Percentiles rank a stretch among this genome's conserved stretches.
Evolutionary conservation across 2,329 filamentous ascomycete genomes (phyloP).

Genomic region (Colletotrichum sublineola): DNA sequence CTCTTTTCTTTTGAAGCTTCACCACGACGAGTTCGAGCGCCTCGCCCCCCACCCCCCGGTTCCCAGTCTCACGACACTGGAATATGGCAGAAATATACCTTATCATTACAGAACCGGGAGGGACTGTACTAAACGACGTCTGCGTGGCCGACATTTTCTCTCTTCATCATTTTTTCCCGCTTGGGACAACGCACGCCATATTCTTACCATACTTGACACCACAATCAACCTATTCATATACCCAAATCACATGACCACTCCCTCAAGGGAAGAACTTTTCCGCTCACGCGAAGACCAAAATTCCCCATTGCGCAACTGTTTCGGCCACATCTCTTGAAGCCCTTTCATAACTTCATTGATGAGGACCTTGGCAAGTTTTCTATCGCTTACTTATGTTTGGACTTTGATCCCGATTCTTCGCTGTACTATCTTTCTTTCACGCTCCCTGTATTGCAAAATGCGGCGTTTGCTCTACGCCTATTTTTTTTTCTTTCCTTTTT

Average conservation of each 20-base stretch:
- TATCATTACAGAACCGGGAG: slow-evolving; percentile 28
- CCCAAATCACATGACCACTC: slow-evolving; percentile 36
- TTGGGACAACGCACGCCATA: slow-evolving; percentile 1
- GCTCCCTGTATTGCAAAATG: slow-evolving; percentile 25
- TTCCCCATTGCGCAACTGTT: slow-evolving; percentile 31
- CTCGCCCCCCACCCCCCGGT: background rate
- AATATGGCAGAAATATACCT: slow-evolving; percentile 29
- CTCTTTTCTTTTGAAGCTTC: background rate
- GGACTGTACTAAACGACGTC: background rate
- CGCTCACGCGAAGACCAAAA: slow-evolving; percentile 50
- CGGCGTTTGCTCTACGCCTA: background rate
- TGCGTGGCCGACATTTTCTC: background rate
- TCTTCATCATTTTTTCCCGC: background rate
- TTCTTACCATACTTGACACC: slow-evolving; percentile 2
- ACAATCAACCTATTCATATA: slow-evolving; percentile 35
- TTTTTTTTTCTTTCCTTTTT: background rate
- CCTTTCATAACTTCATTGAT: slow-evolving; percentile 36
- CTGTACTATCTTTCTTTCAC: slow-evolving; percentile 31
- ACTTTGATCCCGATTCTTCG: background rate
- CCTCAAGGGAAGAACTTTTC: slow-evolving; percentile 45
- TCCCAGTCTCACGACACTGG: slow-evolving; percentile 30
- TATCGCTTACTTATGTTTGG: background rate
- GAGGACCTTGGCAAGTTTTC: slow-evolving; percentile 6
- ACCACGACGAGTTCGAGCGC: slow-evolving; percentile 6
- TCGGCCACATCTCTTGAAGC: slow-evolving; percentile 37